Percentiles rank a stretch among this genome's conserved stretches.
Evolutionary conservation across 495 filamentous ascomycete genomes (phyloP).

Genomic region (Chlorociboria aeruginascens): DNA sequence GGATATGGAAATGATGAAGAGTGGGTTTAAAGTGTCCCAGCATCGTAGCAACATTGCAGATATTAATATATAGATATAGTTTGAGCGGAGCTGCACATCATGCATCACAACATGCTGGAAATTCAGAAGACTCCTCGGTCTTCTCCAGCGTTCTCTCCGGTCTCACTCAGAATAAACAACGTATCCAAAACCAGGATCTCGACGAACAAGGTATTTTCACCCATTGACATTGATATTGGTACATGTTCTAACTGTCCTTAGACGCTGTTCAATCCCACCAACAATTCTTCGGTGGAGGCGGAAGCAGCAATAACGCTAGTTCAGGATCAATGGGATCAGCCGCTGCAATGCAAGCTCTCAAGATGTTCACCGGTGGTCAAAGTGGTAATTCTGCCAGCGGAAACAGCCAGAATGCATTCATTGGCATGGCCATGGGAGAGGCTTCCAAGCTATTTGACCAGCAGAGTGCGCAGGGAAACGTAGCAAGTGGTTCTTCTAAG

Average conservation of each 20-base stretch:
- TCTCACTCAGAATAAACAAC: slow-evolving; percentile 36
- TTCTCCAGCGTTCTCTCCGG: slow-evolving; percentile 38
- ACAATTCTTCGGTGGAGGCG: slow-evolving; percentile 32
- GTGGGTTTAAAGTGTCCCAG: too few species aligned
- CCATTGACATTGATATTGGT: neutral
- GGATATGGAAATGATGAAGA: slow-evolving; percentile 11
- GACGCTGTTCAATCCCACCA: slow-evolving; percentile 44
- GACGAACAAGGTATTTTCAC: slow-evolving; percentile 40
- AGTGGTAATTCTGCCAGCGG: slow-evolving; percentile 18
- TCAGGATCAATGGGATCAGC: slow-evolving; percentile 40
- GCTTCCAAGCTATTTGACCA: slow-evolving; percentile 42
- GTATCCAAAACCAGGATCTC: slow-evolving; percentile 38
- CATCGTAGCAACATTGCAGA: too few species aligned
- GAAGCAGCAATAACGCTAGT: slow-evolving; percentile 25
- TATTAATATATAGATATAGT: slow-evolving; percentile 25
- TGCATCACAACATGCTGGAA: slow-evolving; percentile 36
- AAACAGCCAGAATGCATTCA: slow-evolving; percentile 28
- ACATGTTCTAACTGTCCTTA: slow-evolving; percentile 4
- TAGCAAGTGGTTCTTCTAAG: slow-evolving; percentile 33
- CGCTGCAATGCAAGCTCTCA: slow-evolving; percentile 56
- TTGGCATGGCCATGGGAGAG: slow-evolving; percentile 41
- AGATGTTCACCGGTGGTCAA: slow-evolving; percentile 42
- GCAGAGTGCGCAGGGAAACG: slow-evolving; percentile 33
- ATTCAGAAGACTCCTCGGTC: slow-evolving; percentile 32
- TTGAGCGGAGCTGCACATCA: slow-evolving; percentile 37